Conservation (phyloP, 306 rosid genomes). For the Corylus avellana region DNA sequence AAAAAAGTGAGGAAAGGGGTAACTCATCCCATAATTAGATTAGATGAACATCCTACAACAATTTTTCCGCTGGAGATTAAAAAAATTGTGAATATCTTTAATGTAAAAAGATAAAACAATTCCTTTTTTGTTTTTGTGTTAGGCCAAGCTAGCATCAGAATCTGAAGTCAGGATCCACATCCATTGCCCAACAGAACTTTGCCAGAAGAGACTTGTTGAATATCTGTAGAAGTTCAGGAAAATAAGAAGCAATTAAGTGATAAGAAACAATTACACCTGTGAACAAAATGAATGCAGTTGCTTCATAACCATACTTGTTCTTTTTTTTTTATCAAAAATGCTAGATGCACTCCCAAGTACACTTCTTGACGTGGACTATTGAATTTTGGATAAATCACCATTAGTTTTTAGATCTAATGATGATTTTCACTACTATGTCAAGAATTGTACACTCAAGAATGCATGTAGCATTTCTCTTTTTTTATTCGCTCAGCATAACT, state of each 20-base stretch:
- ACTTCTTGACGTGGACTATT: no score
- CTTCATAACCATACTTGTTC: neutral
- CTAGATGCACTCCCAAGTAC: no score
- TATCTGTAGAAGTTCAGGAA: conserved; percentile 48
- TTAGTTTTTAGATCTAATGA: no score
- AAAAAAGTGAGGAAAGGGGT: conserved; percentile 31
- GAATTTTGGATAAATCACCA: no score
- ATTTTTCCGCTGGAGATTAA: conserved; percentile 43
- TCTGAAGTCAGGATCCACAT: conserved; percentile 91
- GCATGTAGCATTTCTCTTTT: no score
- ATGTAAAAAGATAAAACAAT: conserved; percentile 42
- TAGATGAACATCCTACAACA: conserved; percentile 64
- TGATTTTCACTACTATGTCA: no score
- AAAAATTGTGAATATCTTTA: conserved; percentile 28
- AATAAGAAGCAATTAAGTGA: neutral
- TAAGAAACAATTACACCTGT: neutral
- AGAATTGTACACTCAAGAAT: no score
- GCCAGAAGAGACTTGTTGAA: conserved; percentile 92
- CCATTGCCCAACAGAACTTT: conserved; percentile 94
- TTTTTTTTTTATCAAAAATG: neutral
- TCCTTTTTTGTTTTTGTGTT: neutral
- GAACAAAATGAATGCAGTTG: neutral
- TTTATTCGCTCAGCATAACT: neutral
- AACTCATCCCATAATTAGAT: conserved; percentile 73
- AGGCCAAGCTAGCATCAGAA: conserved; percentile 57